A percentile compares a stretch with the other conserved stretches of the same genome.
Conservation (phyloP, 1,284 basidiomycete species). For the Ganoderma sinense region DNA sequence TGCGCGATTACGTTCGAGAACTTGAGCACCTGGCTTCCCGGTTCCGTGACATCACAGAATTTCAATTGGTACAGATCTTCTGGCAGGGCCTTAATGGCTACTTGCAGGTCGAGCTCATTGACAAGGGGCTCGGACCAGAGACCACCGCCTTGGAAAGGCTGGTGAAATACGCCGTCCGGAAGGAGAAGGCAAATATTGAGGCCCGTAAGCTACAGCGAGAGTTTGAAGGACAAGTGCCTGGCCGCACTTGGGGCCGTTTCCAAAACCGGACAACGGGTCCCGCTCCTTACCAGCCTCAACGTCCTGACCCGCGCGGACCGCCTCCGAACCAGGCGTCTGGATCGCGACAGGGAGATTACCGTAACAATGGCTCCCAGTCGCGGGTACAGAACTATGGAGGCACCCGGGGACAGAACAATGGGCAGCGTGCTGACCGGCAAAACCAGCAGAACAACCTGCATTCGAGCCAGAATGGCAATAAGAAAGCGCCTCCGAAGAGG, state of each 20-base stretch:
- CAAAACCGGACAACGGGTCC: neutral
- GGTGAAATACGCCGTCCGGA: neutral
- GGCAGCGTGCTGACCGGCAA: neutral
- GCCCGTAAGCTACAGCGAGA: neutral
- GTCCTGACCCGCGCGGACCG: neutral
- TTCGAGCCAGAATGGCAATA: neutral
- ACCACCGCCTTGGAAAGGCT: neutral
- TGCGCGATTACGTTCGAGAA: neutral
- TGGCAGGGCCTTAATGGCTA: neutral
- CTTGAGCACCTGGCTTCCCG: neutral
- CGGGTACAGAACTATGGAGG: no score
- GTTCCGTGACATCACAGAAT: neutral
- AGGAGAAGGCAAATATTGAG: neutral
- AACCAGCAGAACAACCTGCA: neutral
- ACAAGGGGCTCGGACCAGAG: neutral
- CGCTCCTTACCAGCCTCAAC: neutral
- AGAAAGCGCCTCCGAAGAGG: neutral
- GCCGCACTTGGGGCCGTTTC: neutral
- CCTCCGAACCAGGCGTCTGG: neutral
- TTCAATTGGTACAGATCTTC: neutral
- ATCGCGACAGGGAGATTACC: neutral
- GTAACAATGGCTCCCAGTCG: no score
- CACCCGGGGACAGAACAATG: neutral
- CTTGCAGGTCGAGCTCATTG: neutral
- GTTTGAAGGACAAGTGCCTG: neutral